These are phyloP conservation scores for Echeveria elegans DNA, from an alignment of 164 flowering plant species.

Conservation along the genomic window DNA sequence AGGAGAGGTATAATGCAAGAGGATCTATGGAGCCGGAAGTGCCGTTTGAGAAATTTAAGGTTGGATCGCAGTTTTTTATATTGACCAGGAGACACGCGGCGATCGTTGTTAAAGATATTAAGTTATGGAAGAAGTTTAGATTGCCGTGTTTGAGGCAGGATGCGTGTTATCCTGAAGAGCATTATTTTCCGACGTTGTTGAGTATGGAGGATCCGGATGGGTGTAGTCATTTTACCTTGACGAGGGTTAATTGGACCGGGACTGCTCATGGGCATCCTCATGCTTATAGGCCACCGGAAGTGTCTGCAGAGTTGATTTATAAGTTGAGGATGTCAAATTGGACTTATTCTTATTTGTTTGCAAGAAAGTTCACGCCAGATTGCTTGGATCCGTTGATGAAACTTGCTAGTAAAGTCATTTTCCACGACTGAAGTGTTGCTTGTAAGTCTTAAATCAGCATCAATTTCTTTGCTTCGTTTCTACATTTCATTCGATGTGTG, in stretches of 20 bases:
- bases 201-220: constrained; percentile 72
- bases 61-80: constrained; percentile 81
- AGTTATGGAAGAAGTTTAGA: constrained; percentile 71
- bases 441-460: neutral
- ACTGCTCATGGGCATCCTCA: constrained; percentile 71
- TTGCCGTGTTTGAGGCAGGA: constrained; percentile 52
- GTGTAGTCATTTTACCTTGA: constrained; percentile 54
- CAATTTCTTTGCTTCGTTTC: neutral
- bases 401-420: constrained; percentile 51
- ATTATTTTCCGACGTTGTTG: constrained; percentile 78
- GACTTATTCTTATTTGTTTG: constrained; percentile 54
- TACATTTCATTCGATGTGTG: neutral
- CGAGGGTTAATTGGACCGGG: constrained; percentile 85
- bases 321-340: constrained; percentile 53
- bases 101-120: constrained; percentile 47
- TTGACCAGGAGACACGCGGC: constrained; percentile 52
- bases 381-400: constrained; percentile 57
- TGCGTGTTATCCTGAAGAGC: constrained; percentile 91
- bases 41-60: constrained; percentile 51
- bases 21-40: constrained; percentile 88
- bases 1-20: constrained; percentile 38
- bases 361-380: constrained; percentile 75
- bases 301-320: constrained; percentile 44
- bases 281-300: constrained; percentile 44
- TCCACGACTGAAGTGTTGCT: constrained; percentile 43